phyloP scores from a whole-genome alignment of 2,329 filamentous ascomycete species.

The Diaporthe longicolla region DNA sequence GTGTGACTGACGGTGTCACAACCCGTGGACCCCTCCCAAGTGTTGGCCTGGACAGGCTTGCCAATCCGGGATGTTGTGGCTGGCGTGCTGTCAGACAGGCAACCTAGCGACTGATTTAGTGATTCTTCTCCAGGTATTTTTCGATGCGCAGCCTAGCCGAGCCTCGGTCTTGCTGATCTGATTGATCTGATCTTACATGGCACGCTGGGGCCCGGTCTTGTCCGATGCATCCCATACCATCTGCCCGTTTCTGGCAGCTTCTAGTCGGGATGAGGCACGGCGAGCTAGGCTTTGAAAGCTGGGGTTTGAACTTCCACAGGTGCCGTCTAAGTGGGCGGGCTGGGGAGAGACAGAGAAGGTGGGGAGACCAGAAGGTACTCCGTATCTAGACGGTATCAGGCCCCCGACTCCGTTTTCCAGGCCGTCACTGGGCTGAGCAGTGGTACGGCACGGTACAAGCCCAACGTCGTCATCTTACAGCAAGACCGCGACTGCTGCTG shows the following conservation, averaged over 20 bases:
- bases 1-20: slow-evolving; percentile 24
- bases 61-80: slow-evolving; percentile 33
- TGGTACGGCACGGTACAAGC: background rate
- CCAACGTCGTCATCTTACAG: slow-evolving; percentile 42
- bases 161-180: slow-evolving; percentile 28
- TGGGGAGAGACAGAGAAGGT: too few species aligned
- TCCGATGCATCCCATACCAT: background rate
- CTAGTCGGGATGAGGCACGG: background rate
- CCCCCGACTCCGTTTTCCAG: background rate
- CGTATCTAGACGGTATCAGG: too few species aligned
- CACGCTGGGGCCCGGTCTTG: background rate
- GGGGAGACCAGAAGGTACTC: too few species aligned
- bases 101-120: background rate
- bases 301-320: too few species aligned
- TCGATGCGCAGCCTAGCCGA: slow-evolving; percentile 11
- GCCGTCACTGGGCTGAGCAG: slow-evolving; percentile 15
- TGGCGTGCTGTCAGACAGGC: slow-evolving; percentile 31
- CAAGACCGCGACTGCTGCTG: too few species aligned
- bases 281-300: background rate
- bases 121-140: background rate
- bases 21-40: slow-evolving; percentile 1
- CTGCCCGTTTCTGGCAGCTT: background rate
- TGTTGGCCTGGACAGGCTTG: slow-evolving; percentile 13
- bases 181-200: slow-evolving; percentile 16
- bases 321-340: too few species aligned